Evolutionary conservation across 2,329 filamentous ascomycete genomes (phyloP).

Genomic region (Verticillium tricorpus): DNA sequence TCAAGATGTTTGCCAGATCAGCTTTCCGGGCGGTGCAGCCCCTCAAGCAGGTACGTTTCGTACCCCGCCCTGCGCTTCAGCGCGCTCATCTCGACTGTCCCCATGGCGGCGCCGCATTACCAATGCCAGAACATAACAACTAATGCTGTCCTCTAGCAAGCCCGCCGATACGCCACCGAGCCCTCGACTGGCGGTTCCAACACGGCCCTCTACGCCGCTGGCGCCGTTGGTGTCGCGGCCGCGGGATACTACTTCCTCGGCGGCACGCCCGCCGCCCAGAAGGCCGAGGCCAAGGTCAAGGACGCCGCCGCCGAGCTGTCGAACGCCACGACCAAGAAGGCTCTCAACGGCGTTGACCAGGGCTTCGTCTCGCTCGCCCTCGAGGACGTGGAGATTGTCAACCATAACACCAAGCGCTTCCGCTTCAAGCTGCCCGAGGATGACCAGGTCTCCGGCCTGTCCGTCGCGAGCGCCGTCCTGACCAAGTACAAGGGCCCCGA

Average conservation of each 20-base stretch:
- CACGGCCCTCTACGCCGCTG: slow-evolving; percentile 55
- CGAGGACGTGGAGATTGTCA: slow-evolving; percentile 72
- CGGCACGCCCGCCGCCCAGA: slow-evolving; percentile 48
- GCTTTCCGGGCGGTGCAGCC: slow-evolving; percentile 61
- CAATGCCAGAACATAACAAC: slow-evolving; percentile 9
- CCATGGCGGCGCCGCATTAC: slow-evolving; percentile 7
- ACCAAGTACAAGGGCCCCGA: slow-evolving; percentile 87
- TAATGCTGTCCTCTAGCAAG: slow-evolving; percentile 36
- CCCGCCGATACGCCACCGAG: slow-evolving; percentile 66
- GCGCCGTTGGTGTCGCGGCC: slow-evolving; percentile 54
- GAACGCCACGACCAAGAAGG: slow-evolving; percentile 37
- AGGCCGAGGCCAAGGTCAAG: slow-evolving; percentile 52
- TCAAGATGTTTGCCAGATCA: slow-evolving; percentile 64
- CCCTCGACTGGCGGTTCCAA: slow-evolving; percentile 51
- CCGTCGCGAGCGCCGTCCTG: slow-evolving; percentile 79
- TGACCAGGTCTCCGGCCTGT: slow-evolving; percentile 78
- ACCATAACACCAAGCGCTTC: slow-evolving; percentile 92
- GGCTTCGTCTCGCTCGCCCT: slow-evolving; percentile 82
- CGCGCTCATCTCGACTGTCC: neutral
- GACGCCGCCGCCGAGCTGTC: slow-evolving; percentile 28
- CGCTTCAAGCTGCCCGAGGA: slow-evolving; percentile 82
- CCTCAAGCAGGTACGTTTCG: slow-evolving; percentile 55
- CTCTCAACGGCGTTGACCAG: slow-evolving; percentile 80
- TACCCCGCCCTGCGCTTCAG: neutral
- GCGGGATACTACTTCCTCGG: slow-evolving; percentile 53